Evolutionary conservation across 257 asterid genomes (phyloP), one percentile per base, ranked within the genome.

Genomic region (Rubia yunnanensis): DNA sequence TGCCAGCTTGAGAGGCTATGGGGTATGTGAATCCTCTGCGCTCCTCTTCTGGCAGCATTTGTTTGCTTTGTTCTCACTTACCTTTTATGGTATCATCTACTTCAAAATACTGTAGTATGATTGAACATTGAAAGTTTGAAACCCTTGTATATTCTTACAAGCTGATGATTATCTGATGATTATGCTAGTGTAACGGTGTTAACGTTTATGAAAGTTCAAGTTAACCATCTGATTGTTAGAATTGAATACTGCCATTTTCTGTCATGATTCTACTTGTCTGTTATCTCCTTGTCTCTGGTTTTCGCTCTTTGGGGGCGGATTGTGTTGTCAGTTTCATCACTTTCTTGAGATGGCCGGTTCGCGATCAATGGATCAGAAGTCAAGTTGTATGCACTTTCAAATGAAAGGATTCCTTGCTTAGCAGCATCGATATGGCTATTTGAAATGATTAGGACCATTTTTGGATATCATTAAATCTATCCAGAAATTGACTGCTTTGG

Each of bases 11-110:
- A 77, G 85, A 71, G 78, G 80, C 10, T 80, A 80, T 72, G 85
- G 79, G 5, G 79, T 78, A 4, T 63, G 81, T 36, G 85, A 81
- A 59, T 77, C 83, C 4, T 81, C 77, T 0, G 81, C 85, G 0
- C 82, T 81, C 48, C 77, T 80, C 55, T 77, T 80, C 67, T 80
- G 85, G 82, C 82, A 74, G 72, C 80, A 77, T 69, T 55, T 81
- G 14, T 48, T 76, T 57, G 83, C 85, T 17, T 3, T 77, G 6
- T 63, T 81, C 54, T 74, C 85, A 9, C 76, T 77, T 20, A 72
- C 85, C 1, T 26, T 81, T 23, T 77, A 81, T 70, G 59, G 70
- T 48, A 36, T 77, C 10, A 14, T 77, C 14, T 81, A 81, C 79
- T 80, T 74, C 63, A 72, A 64, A 38, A 0, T 77, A 3, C n/a